phyloP scores from a whole-genome alignment of 2,329 filamentous ascomycete genomes.

The Elsinoe ampelina region DNA sequence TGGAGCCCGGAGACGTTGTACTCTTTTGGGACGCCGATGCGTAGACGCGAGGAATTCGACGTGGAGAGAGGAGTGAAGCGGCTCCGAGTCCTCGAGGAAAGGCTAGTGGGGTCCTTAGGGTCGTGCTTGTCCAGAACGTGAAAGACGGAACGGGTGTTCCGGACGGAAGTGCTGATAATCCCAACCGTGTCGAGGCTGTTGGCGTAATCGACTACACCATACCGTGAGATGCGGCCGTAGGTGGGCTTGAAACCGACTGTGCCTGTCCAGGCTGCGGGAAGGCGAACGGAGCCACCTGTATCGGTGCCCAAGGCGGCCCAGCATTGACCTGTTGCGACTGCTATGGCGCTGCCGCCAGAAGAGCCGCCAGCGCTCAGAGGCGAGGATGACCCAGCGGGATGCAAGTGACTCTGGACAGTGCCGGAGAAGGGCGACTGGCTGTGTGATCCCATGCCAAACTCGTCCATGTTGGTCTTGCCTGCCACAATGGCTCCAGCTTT shows the following conservation, averaged over 20 bases:
- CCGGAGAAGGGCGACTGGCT: slow-evolving; percentile 60
- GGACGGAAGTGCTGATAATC: slow-evolving; percentile 52
- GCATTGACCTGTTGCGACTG: slow-evolving; percentile 58
- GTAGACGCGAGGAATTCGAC: slow-evolving; percentile 23
- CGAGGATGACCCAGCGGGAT: slow-evolving; percentile 18
- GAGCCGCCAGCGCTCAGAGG: slow-evolving; percentile 69
- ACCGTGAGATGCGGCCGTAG: slow-evolving; percentile 77
- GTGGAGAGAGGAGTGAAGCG: slow-evolving; percentile 26
- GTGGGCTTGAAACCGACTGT: slow-evolving; percentile 83
- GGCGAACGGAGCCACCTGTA: slow-evolving; percentile 78
- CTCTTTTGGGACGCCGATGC: slow-evolving; percentile 56
- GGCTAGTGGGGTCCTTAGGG: slow-evolving; percentile 62
- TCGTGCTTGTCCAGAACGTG: slow-evolving; percentile 52
- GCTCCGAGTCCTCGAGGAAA: slow-evolving; percentile 48
- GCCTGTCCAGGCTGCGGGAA: slow-evolving; percentile 81
- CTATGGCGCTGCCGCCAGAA: slow-evolving; percentile 86
- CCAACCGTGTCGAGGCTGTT: slow-evolving; percentile 91
- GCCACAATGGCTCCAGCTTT: slow-evolving; percentile 53
- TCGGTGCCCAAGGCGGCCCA: slow-evolving; percentile 78
- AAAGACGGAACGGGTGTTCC: slow-evolving; percentile 38
- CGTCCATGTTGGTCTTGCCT: slow-evolving; percentile 88
- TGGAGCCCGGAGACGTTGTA: slow-evolving; percentile 84
- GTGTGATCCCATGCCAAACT: slow-evolving; percentile 92
- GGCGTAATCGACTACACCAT: slow-evolving; percentile 82
- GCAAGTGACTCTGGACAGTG: slow-evolving; percentile 47